Base-by-base conservation (phyloP, 441 rosid genomes). In the Croton laevigatus region DNA sequence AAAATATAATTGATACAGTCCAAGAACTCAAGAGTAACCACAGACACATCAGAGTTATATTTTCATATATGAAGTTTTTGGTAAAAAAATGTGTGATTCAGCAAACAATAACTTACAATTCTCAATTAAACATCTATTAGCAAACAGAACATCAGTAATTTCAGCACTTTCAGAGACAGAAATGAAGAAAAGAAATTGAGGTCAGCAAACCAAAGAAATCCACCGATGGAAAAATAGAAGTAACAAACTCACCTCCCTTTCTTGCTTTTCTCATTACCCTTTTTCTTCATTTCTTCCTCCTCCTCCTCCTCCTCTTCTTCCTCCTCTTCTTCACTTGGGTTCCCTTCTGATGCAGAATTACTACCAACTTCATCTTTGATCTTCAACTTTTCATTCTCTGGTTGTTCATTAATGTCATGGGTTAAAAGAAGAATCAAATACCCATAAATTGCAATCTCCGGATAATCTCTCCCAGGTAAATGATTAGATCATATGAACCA, bases 381-480 rank as follows among this genome's bases (percentile, higher is more conserved):
- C 76, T 73, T 77, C 71, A 42, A 70, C 68, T 69, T 71, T 62
- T 62, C 75, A 72, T 37, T 72, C 76, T 76, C 85, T 77, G 84
- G 72, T 54, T 67, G 61, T 73, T 67, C 68, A 73, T 54, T 23
- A 67, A 70, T 62, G 57, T 40, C 66, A 72, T 16, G 54, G 57
- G 71, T 73, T 59, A 81, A 66, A 66, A 75, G 23, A 51, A 66
- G 34, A 80, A 70, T 61, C 73, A 73, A 66, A 70, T 57, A 71
- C 62, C 66, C 12, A 70, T 45, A 51, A 7, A 49, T 68, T 62
- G 66, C 73, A 76, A 71, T 66, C 72, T 52, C 66, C 70, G 23
- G 54, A 71, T 34, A 48, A 70, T 62, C 53, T 70, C 65, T 72
- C 69, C 42, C 71, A 53, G 65, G 70, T 55, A 73, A 68, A 76